Evolutionary conservation across 2,329 filamentous ascomycete genomes (phyloP), one percentile per base, ranked within the genome.

Genomic region (Cryphonectria naterciae): DNA sequence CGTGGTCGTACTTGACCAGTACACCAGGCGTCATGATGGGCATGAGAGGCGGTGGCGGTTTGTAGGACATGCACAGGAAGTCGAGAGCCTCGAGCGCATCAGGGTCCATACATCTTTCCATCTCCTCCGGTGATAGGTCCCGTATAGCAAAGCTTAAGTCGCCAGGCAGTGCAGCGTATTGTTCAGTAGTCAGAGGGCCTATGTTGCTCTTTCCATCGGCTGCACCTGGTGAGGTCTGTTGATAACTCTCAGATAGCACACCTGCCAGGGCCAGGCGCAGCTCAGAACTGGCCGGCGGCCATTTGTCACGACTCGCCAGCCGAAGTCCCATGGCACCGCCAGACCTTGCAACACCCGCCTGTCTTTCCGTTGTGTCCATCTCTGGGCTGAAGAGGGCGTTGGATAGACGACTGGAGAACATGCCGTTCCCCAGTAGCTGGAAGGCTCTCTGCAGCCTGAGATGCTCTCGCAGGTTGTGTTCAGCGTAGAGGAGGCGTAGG

Each of bases 211-310:
- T 39, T 41, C 58, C 35, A 7, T 54, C 68, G 17, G 17, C 68
- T 11, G 11, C 46, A 28, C 56, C 61, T 52, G 68, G 67, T 46
- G 61, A 73, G 65, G 60, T 76, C 70, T 41, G 69, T 74, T 76
- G 80, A 75, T 94, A 93, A 74, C 89, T 93, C 74, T 98, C 95
- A 1, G 88, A 87, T 8, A 98, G 83, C 0, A 98, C 87, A 0
- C 94, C 94, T 87, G 95, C 97, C 25, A 99, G 85, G 0, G 93
- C 93, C 6, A 98, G 85, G 13, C 94, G 89, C n/a, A 99, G 83
- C 79, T 98, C 96, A 0, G 95, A 98, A 79, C 93, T 97, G 35
- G 94, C 94, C 5, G 96, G 96, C 37, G 96, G 96, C 96, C 96
- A 98, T 43, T 87, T 93, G 69, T 93, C 90, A 76, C 94, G 88